Evolutionary conservation across 331 rosid genomes (phyloP), one percentile per base, ranked within the genome.

Genomic region (Quercus lobata): DNA sequence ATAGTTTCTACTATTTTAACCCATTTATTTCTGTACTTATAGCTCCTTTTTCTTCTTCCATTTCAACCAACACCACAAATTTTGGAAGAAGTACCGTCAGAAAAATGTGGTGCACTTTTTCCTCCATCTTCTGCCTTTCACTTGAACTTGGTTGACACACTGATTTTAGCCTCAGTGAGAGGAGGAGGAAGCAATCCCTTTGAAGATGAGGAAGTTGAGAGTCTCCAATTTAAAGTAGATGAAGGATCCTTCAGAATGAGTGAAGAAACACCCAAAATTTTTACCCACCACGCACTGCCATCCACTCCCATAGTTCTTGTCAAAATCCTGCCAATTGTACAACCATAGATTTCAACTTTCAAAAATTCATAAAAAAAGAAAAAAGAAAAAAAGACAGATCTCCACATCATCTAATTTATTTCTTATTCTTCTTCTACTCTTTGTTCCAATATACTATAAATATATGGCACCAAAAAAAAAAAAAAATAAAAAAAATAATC

Each of bases 201-300:
- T 90, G 88, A 91, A 93, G 88, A 95, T 87, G 61, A 93, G 97
- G 69, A 95, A 93, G 76, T 87, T 88, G 72, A 95, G 99, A 57
- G 92, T 93, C 85, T 89, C 98, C 58, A 95, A 75, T 7, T 91
- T 89, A 44, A 93, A 95, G 84, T 93, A 95, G 81, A 95, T 88
- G 91, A 93, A 95, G 73, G 88, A 85, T 25, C 98, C 99, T 79
- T 91, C 86, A 11, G 92, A 85, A 79, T 95, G 97, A 66, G 99
- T 95, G 89, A 95, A 95, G 83, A 87, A 95, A 84, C 98, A 93
- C 84, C 98, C 99, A 87, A 95, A 95, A 80, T 84, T 95, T 37
- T 97, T 88, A 66, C 99, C 99, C 77, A 95, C 99, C 88, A 93
- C 99, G 73, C 98, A 95, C 89, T 95, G 99, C 98, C 99, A 95